Evolutionary conservation across 805 yeast genomes (phyloP).

Genomic region (Ascoidea rubescens): DNA sequence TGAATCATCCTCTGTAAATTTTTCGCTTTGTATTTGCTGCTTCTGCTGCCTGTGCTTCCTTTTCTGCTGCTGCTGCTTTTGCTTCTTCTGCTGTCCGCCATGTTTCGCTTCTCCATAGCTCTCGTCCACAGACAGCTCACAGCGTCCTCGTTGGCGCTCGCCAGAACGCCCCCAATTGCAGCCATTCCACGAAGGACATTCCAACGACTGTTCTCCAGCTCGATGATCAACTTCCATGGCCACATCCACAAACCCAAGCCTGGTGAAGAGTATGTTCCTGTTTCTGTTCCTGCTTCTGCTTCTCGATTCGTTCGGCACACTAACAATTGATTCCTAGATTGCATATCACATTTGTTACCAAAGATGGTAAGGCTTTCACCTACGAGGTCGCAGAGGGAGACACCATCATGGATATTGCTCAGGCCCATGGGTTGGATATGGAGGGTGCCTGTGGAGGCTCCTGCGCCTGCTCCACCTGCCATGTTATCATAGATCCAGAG

Average conservation of each 20-base stretch:
- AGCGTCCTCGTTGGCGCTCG: too few species aligned
- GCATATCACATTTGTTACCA: conserved; percentile 76
- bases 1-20: too few species aligned
- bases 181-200: too few species aligned
- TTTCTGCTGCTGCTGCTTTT: too few species aligned
- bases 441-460: conserved; percentile 99
- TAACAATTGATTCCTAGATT: conserved; percentile 17
- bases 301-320: not conserved
- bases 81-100: too few species aligned
- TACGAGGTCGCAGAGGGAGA: conserved; percentile 90
- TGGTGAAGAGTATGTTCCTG: conserved; percentile 60
- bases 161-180: too few species aligned
- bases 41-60: too few species aligned
- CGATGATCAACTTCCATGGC: conserved; percentile 39
- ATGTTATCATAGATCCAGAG: conserved; percentile 91
- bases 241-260: conserved; percentile 83
- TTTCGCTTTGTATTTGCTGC: too few species aligned
- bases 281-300: not conserved
- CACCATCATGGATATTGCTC: conserved; percentile 84
- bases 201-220: conserved; percentile 17
- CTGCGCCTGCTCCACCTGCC: conserved; percentile 98
- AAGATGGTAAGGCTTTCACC: conserved; percentile 75
- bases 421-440: conserved; percentile 86
- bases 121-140: too few species aligned
- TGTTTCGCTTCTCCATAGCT: too few species aligned